phyloP scores from a whole-genome alignment of 2,329 filamentous ascomycete genomes.

The Talaromyces sp. region DNA sequence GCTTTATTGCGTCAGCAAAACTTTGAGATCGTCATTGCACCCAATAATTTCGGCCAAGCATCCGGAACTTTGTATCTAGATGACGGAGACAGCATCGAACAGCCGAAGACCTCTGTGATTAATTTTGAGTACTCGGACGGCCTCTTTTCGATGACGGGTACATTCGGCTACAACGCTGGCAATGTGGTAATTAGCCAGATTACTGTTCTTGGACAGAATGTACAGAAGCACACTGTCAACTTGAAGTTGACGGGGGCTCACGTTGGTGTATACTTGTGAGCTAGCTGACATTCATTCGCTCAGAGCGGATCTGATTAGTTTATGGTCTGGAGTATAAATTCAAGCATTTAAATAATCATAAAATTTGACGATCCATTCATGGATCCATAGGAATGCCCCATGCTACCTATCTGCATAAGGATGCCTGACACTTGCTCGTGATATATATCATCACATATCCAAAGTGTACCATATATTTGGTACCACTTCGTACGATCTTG shows the following conservation, averaged over 20 bases:
- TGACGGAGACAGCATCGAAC: slow-evolving; percentile 67
- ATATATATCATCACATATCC: not conserved
- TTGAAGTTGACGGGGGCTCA: slow-evolving; percentile 6
- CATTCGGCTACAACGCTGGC: slow-evolving; percentile 27
- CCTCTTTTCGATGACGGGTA: slow-evolving; percentile 30
- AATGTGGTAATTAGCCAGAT: slow-evolving; percentile 32
- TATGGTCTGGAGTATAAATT: not conserved
- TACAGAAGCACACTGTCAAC: slow-evolving; percentile 13
- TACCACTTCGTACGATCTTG: too few species aligned
- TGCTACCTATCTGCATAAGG: not conserved
- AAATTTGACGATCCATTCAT: not conserved
- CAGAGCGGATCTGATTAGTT: not conserved
- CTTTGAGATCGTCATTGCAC: slow-evolving; percentile 69
- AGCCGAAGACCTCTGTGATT: slow-evolving; percentile 54
- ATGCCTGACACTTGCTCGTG: not conserved
- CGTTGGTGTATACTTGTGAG: not conserved
- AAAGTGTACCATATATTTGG: too few species aligned
- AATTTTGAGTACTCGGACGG: slow-evolving; percentile 58
- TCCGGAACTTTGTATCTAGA: slow-evolving; percentile 70
- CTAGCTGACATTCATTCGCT: too few species aligned
- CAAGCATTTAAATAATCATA: not conserved
- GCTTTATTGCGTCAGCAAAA: slow-evolving; percentile 58
- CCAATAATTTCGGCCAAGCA: slow-evolving; percentile 60
- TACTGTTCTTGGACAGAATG: slow-evolving; percentile 30
- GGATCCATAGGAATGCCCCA: not conserved